phyloP scores from a whole-genome alignment of 805 yeast genomes.

The Maudiozyma turicensis region DNA sequence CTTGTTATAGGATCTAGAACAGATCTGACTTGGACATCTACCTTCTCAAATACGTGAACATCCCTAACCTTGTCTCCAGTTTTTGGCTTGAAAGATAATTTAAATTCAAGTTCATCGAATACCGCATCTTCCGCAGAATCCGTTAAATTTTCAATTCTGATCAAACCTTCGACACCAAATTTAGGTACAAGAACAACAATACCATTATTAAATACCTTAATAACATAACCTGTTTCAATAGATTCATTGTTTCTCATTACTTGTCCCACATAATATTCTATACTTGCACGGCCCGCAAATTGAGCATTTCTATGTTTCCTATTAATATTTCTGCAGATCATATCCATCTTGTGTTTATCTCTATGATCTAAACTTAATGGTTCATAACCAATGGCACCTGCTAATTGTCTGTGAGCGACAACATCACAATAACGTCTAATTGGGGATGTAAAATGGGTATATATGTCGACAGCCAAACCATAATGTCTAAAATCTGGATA shows the following conservation, averaged over 20 bases:
- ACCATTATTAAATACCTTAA: conserved; percentile 89
- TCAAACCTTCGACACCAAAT: conserved; percentile 91
- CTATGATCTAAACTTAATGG: conserved; percentile 70
- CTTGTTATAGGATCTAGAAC: conserved; percentile 81
- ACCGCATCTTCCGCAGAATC: conserved; percentile 53
- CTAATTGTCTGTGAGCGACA: conserved; percentile 93
- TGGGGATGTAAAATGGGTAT: conserved; percentile 97
- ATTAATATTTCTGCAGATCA: conserved; percentile 81
- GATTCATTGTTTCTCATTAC: conserved; percentile 81
- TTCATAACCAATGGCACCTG: conserved; percentile 97
- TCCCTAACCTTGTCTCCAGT: conserved; percentile 37
- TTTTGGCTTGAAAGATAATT: conserved; percentile 45
- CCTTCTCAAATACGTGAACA: conserved; percentile 73
- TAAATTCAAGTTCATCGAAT: conserved; percentile 72
- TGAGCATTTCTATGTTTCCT: conserved; percentile 95
- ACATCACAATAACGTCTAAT: conserved; percentile 97
- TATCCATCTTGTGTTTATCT: conserved; percentile 83
- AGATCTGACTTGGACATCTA: conserved; percentile 72
- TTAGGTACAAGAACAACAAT: conserved; percentile 90
- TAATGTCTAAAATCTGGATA: conserved; percentile 91
- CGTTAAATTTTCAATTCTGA: conserved; percentile 64
- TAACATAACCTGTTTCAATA: conserved; percentile 79
- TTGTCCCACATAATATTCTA: conserved; percentile 96
- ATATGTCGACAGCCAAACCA: conserved; percentile 94
- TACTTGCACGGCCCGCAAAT: conserved; percentile 96